These are phyloP conservation scores for cucumber (Cucumis sativus) DNA, from an alignment of 306 rosid species.

Conservation along the genomic window DNA sequence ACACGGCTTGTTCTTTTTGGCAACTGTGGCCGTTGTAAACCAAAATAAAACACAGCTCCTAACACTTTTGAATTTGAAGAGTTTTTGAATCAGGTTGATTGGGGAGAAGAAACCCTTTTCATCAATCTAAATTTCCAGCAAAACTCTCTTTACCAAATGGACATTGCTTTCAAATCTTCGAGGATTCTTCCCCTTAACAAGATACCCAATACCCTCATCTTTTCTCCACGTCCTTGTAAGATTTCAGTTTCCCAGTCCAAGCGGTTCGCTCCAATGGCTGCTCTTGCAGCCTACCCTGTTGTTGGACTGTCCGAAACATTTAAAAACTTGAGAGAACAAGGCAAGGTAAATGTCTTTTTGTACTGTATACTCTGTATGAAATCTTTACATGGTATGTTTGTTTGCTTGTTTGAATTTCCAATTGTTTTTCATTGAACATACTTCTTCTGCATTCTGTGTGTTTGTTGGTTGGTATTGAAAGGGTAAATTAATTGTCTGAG, in stretches of 20 bases:
- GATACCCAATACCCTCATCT: neutral
- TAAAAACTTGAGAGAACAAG: constrained; percentile 36
- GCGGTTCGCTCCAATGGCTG: constrained; percentile 42
- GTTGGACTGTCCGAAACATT: constrained; percentile 69
- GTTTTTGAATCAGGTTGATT: neutral
- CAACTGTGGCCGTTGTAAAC: neutral
- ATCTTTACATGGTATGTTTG: neutral
- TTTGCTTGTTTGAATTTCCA: neutral
- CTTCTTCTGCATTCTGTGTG: neutral
- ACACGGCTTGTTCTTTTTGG: neutral
- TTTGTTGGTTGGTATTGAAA: neutral
- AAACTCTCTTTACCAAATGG: neutral
- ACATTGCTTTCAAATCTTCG: neutral
- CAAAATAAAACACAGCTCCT: neutral
- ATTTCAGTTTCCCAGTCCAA: constrained; percentile 3
- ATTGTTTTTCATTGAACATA: neutral
- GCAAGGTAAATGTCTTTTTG: constrained; percentile 36
- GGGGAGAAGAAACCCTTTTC: neutral
- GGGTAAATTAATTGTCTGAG: neutral
- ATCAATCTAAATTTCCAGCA: neutral
- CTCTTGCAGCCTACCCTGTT: constrained; percentile 31
- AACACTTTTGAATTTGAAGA: neutral
- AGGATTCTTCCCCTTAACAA: neutral
- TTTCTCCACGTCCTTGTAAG: neutral
- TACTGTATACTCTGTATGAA: constrained; percentile 4